Conservation (phyloP, 352 stramenopile genomes). For the Globisporangium spinosum region DNA sequence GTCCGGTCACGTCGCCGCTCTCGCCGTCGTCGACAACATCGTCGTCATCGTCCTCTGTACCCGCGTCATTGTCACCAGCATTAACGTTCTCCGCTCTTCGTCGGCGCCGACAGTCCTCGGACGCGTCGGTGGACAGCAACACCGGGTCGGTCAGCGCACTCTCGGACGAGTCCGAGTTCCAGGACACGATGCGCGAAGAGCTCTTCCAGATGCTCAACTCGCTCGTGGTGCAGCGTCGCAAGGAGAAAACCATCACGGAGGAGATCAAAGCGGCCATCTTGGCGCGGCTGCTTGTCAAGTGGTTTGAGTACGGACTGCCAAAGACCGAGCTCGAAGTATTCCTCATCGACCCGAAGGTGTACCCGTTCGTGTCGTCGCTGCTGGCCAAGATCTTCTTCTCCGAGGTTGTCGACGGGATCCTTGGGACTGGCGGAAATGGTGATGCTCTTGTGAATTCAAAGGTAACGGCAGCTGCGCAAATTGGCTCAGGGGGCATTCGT, state of each 20-base stretch:
- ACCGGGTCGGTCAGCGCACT: conserved; percentile 14
- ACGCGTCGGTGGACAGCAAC: conserved; percentile 30
- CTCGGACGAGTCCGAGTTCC: conserved; percentile 42
- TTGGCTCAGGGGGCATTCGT: neutral
- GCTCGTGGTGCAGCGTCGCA: conserved; percentile 52
- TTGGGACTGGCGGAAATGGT: conserved; percentile 18
- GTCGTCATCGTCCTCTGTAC: conserved; percentile 7
- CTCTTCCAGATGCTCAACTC: conserved; percentile 56
- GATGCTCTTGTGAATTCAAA: neutral
- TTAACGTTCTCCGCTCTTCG: conserved; percentile 8
- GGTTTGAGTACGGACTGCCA: conserved; percentile 72
- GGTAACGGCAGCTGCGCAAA: neutral
- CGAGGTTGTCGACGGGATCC: conserved; percentile 54
- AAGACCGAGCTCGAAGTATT: conserved; percentile 58
- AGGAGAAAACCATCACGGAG: conserved; percentile 25
- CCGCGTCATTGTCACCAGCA: conserved; percentile 4
- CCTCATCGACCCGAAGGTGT: conserved; percentile 58
- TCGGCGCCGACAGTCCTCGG: conserved; percentile 24
- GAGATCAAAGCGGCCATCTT: conserved; percentile 64
- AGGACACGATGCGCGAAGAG: conserved; percentile 59
- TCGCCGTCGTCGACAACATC: neutral
- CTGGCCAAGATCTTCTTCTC: conserved; percentile 77
- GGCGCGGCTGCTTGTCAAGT: conserved; percentile 76
- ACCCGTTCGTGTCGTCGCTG: conserved; percentile 51
- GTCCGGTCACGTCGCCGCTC: conserved; percentile 5